Conservation (phyloP, 2,329 filamentous ascomycete species). For the Scytalidium lignicola region DNA sequence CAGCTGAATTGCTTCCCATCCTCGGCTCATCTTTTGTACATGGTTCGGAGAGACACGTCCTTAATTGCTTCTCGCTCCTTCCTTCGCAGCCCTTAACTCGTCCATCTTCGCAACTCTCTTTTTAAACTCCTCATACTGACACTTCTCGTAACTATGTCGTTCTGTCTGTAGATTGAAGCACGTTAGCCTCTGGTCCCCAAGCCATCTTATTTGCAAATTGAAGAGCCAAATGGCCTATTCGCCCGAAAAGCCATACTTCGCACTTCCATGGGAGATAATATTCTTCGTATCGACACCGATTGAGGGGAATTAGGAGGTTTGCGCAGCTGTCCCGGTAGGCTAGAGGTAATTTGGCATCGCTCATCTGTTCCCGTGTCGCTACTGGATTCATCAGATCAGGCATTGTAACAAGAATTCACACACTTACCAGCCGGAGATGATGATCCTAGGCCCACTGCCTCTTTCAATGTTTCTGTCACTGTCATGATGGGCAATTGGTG, state of each 20-base stretch:
- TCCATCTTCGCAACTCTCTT: conserved; percentile 98
- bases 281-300: conserved; percentile 85
- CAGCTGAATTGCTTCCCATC: not conserved
- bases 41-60: not conserved
- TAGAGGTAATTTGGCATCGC: conserved; percentile 79
- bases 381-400: conserved; percentile 36
- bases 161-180: conserved; percentile 60
- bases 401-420: conserved; percentile 1
- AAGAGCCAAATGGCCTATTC: too few relatives aligned
- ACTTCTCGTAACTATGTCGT: conserved; percentile 97
- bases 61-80: conserved; percentile 79
- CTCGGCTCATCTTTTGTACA: not conserved
- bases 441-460: conserved; percentile 38
- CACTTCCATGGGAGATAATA: conserved; percentile 99
- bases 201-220: not conserved
- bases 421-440: conserved; percentile 18
- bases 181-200: conserved; percentile 9
- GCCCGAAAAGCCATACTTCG: conserved; percentile 53
- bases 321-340: conserved; percentile 95
- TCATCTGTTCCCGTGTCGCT: conserved; percentile 89
- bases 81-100: conserved; percentile 83
- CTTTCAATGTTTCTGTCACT: conserved; percentile 41
- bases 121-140: conserved; percentile 99
- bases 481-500: conserved; percentile 32
- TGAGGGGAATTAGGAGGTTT: conserved; percentile 88